A percentile compares a stretch with the other conserved stretches of the same genome.
Conservation (phyloP, 768 basidiomycete genomes). For the Termitomyces sp. region DNA sequence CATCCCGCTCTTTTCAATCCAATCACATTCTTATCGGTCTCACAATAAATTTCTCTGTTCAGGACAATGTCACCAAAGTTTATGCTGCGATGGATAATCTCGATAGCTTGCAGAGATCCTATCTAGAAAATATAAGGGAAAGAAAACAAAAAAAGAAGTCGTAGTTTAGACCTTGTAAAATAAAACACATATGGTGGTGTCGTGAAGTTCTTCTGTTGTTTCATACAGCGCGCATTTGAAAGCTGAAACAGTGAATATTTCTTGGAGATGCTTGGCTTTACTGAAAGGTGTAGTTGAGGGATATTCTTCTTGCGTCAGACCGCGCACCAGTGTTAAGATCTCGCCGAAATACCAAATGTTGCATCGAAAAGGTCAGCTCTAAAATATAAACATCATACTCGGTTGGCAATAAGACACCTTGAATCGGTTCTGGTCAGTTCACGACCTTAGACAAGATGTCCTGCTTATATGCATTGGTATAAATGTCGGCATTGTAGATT, state of each 20-base stretch:
- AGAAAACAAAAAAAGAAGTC: neutral
- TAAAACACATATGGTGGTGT: neutral
- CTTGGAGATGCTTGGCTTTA: neutral
- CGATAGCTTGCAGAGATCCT: neutral
- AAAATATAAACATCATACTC: no score
- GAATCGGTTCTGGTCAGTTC: no score
- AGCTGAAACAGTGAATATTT: neutral
- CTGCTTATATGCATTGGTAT: neutral
- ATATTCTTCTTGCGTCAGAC: neutral
- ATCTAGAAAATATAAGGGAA: neutral
- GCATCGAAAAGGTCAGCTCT: neutral
- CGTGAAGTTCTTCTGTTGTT: neutral
- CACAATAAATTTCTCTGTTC: neutral
- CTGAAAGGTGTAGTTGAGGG: neutral
- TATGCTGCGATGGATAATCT: neutral
- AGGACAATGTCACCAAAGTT: neutral
- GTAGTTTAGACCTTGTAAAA: neutral
- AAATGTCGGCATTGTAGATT: neutral
- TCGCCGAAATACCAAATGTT: neutral
- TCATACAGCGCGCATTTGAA: neutral
- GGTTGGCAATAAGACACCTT: no score
- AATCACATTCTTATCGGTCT: neutral
- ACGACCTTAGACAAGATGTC: neutral
- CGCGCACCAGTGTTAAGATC: neutral
- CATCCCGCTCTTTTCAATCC: neutral